Evolutionary conservation across 495 filamentous ascomycete species (phyloP), one percentile per base, ranked within the genome.

Genomic region (Thermochaetoides thermophila): DNA sequence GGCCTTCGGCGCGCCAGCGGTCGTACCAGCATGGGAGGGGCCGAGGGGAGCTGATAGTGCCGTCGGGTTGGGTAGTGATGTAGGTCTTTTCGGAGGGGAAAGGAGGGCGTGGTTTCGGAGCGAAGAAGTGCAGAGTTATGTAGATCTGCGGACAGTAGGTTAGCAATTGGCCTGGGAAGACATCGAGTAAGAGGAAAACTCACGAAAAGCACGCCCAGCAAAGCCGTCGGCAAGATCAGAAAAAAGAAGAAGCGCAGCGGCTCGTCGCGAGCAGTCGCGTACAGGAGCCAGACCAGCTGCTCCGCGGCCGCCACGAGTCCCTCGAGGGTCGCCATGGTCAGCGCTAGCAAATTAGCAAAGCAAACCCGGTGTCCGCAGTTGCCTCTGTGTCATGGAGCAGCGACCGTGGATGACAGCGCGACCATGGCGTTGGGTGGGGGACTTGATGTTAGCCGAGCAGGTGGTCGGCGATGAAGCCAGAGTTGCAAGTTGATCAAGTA

Each of bases 21-120:
- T 91, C 79, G 39, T 79, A 68, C 85, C 85, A 94, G 62, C 78
- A 87, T 5, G 87, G 80, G 25, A 96, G 62, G 17, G 64, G 61
- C 36, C 76, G 67, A 1, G 72, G 61, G 10, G 56, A 36, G 35
- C 68, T 76, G 28, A 66, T 61, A 3, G 53, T 57, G 39, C 85
- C 81, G 43, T 74, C 66, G 32, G 77, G 59, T 18, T 71, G 55
- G 13, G 83, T 75, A 17, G 80, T 86, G 19, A 71, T 69, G 61
- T 84, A 96, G n/a, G 65, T 74, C 54, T 84, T 85, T 57, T 97
- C 89, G 31, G 81, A 82, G n/a, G 63, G 60, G 15, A 73, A 63
- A 3, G 82, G 67, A 7, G 63, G 57, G 27, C 89, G 84, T 2
- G 89, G 89, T 17, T 74, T 68, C 16, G 85, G 85, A 9, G 87